Base-by-base conservation (phyloP, 164 flowering plant genomes). In the Nelumbo lutea region DNA sequence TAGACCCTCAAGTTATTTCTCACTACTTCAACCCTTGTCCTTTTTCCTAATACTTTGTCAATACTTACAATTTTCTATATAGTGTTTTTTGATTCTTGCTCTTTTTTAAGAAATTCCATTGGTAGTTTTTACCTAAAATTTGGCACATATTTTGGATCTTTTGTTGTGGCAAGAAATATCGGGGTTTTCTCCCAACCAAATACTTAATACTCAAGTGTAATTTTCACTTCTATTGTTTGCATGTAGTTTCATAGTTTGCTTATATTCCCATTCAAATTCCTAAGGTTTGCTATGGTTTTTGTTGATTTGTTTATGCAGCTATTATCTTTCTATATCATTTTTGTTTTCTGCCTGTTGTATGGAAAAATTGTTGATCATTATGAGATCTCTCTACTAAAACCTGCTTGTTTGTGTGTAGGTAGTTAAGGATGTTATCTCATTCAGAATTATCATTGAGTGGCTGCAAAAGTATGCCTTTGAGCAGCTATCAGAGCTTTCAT, bases 401-500 rank as follows among this genome's bases (percentile, higher is more conserved):
- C 50, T 65, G 41, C 59, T 69, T 69, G 40, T 59, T 71, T 80
- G 66, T 59, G 48, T 66, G 9, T 70, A 94, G 98, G 89, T 90
- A 2, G 78, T 84, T 67, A 77, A 66, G 75, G 81, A 69, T 71
- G 78, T 83, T 50, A 61, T 85, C 61, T 83, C 89, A 39, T 78
- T 76, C 59, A 79, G 83, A 78, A 73, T 64, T 60, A 72, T 78
- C 6, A 60, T 60, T 10, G 88, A 90, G 71, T 91, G 96, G 96
- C 77, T 94, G 80, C 84, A 89, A 70, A 80, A 73, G 55, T 27
- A 75, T 70, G 83, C 84, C 64, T 80, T 88, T 61, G 97, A 90
- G 77, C 95, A 91, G 80, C 86, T 94, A 61, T 81, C 87, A 52
- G 95, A 91, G 70, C 73, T 94, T 68, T 70, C 90, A 59, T 83